Evolutionary conservation across 2,329 filamentous ascomycete genomes (phyloP).

Genomic region (Botrytis porri): DNA sequence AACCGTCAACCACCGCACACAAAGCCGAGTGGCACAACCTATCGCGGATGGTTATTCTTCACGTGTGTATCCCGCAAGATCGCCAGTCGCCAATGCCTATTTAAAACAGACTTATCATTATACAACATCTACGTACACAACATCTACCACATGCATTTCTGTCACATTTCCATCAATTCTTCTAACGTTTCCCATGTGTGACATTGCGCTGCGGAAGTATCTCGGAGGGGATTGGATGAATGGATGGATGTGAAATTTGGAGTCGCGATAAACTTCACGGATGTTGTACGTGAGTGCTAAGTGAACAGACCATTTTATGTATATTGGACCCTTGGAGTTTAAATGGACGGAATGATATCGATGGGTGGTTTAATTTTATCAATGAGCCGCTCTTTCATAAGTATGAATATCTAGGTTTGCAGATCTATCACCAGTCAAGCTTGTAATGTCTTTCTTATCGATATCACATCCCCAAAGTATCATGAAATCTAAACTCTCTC

Average conservation of each 20-base stretch:
- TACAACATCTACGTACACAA: not conserved
- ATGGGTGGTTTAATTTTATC: not conserved
- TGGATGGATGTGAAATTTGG: not conserved
- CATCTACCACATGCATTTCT: not conserved
- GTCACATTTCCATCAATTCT: conserved; percentile 3
- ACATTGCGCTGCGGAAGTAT: not conserved
- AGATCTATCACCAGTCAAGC: not conserved
- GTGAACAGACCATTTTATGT: not conserved
- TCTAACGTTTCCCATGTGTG: not conserved
- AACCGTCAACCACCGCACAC: not conserved
- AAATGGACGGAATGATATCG: not conserved
- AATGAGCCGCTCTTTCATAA: not conserved
- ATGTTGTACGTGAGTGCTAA: not conserved
- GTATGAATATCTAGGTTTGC: conserved; percentile 3
- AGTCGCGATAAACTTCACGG: not conserved
- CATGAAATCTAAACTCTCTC: not conserved
- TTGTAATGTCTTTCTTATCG: not conserved
- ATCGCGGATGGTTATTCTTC: not conserved
- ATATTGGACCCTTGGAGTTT: not conserved
- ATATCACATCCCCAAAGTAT: not conserved
- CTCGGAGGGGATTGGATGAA: not conserved
- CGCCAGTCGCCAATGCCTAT: not conserved
- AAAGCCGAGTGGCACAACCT: not conserved
- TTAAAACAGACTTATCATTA: not conserved
- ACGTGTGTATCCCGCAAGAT: not conserved